Percentiles rank a stretch among this genome's conserved stretches.
Conservation (phyloP, 768 basidiomycete species). For the Nidularia sp. region DNA sequence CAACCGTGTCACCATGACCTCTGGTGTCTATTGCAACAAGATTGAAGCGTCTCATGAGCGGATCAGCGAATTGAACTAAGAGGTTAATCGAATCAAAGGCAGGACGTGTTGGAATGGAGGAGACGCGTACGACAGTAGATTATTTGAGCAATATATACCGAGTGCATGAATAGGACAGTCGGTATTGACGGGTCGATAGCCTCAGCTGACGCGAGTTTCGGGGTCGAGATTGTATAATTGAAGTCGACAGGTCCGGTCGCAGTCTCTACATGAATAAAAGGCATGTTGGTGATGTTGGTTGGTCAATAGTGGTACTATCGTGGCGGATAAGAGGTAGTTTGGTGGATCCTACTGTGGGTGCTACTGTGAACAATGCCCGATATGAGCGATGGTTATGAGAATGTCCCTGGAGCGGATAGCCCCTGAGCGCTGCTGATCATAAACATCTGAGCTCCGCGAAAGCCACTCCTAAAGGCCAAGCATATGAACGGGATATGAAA, state of each 20-base stretch:
- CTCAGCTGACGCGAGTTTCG: constrained; percentile 18
- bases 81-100: constrained; percentile 1
- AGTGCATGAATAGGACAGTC: constrained; percentile 29
- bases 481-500: too few relatives aligned
- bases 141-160: constrained; percentile 25
- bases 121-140: constrained; percentile 25
- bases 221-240: constrained; percentile 32
- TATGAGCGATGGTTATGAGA: too few relatives aligned
- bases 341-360: too few relatives aligned
- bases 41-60: constrained; percentile 30
- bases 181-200: constrained; percentile 24
- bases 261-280: constrained; percentile 21
- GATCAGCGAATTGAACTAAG: constrained; percentile 24
- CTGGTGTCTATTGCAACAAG: constrained; percentile 27
- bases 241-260: constrained; percentile 22
- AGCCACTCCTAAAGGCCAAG: too few relatives aligned
- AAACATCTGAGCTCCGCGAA: too few relatives aligned
- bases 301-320: too few relatives aligned
- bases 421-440: too few relatives aligned
- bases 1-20: constrained; percentile 25
- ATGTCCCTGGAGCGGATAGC: too few relatives aligned
- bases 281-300: constrained; percentile 15
- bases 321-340: too few relatives aligned
- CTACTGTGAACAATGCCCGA: too few relatives aligned
- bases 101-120: not conserved